A percentile compares a stretch with the other conserved stretches of the same genome.
These are phyloP conservation scores for Colletotrichum sp. DNA, from an alignment of 2,329 filamentous ascomycete genomes.

Conservation along the genomic window DNA sequence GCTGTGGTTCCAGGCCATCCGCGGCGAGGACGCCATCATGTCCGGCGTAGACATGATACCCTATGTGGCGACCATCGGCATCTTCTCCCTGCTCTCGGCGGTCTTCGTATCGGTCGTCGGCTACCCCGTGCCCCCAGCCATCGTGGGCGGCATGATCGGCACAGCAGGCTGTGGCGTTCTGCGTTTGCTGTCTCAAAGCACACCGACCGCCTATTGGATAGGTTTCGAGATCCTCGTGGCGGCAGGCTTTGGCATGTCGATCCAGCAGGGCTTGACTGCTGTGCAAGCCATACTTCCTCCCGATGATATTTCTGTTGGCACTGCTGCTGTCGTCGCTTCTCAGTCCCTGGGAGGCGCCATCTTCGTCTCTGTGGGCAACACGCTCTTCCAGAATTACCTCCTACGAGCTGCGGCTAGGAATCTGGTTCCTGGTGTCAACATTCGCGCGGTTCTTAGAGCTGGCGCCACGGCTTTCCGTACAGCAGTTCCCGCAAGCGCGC, in stretches of 20 bases:
- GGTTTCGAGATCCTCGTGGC: conserved; percentile 52
- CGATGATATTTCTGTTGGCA: conserved; percentile 30
- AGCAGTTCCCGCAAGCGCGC: conserved; percentile 47
- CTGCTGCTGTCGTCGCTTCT: conserved; percentile 35
- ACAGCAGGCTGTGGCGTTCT: conserved; percentile 38
- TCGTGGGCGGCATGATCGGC: conserved; percentile 34
- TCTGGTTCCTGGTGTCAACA: conserved; percentile 1
- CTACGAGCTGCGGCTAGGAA: conserved; percentile 28
- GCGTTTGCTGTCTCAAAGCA: conserved; percentile 37
- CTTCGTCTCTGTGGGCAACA: conserved; percentile 46
- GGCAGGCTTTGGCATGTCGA: conserved; percentile 40
- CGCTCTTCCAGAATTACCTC: conserved; percentile 41
- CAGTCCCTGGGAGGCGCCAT: conserved; percentile 46
- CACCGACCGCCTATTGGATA: conserved; percentile 41
- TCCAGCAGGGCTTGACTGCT: conserved; percentile 49
- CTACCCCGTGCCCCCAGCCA: conserved; percentile 35
- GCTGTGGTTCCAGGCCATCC: conserved; percentile 40
- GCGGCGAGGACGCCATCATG: conserved; percentile 31
- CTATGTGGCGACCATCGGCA: conserved; percentile 30
- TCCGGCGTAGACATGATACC: conserved; percentile 29
- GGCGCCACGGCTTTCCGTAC: conserved; percentile 57
- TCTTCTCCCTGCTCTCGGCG: conserved; percentile 35
- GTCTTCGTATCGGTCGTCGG: conserved; percentile 46
- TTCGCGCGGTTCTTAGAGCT: conserved; percentile 32
- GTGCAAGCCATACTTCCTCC: conserved; percentile 34